Conservation (phyloP, 371 early-diverging fungal species). For the Mortierella sp. region DNA sequence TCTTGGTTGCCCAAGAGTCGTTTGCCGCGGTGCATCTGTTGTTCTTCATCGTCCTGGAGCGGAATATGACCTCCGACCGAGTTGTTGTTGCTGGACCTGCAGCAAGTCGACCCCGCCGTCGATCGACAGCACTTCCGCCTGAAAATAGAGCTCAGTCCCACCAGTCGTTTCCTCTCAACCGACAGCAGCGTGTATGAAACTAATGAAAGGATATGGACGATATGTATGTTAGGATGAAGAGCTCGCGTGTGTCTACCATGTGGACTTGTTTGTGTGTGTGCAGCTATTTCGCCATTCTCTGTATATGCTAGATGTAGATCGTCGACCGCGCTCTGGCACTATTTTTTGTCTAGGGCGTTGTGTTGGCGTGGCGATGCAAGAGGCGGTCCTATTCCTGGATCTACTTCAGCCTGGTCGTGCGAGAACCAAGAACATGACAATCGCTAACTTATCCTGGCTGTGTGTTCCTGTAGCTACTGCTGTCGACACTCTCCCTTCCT, state of each 20-base stretch:
- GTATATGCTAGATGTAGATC: neutral
- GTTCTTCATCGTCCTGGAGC: constrained; percentile 24
- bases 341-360: neutral
- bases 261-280: neutral
- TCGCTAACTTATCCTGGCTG: too few species aligned
- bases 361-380: neutral
- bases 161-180: constrained; percentile 35
- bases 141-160: constrained; percentile 18
- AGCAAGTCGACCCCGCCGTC: neutral
- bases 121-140: constrained; percentile 17
- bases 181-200: constrained; percentile 49
- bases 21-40: constrained; percentile 16
- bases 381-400: neutral
- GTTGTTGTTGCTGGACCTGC: constrained; percentile 5
- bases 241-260: neutral
- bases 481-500: neutral
- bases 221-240: neutral
- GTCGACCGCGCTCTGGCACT: neutral
- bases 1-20: constrained; percentile 20
- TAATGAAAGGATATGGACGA: neutral
- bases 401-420: neutral
- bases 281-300: neutral
- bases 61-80: constrained; percentile 1
- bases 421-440: neutral
- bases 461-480: too few species aligned